Conservation (phyloP, 2,329 filamentous ascomycete species). For the Ascomycota sp. region DNA sequence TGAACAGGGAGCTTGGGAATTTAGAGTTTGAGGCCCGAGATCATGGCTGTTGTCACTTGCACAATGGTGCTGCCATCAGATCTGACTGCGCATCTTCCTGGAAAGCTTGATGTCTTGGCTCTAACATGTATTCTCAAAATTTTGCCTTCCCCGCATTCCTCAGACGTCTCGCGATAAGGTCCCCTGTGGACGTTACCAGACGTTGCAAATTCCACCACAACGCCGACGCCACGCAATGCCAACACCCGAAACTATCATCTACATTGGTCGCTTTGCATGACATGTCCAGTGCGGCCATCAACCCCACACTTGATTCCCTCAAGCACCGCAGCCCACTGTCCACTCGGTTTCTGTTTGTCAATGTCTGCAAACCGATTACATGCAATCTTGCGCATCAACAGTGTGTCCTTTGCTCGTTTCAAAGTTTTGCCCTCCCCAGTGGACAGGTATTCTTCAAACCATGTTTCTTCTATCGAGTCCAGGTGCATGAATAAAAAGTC, state of each 20-base stretch:
- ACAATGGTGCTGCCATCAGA: too few relatives aligned
- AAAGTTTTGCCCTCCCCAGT: constrained; percentile 43
- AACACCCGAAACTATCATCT: background rate
- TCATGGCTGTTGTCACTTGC: too few relatives aligned
- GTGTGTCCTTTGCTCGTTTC: constrained; percentile 48
- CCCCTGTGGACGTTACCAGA: too few relatives aligned
- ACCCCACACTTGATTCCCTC: constrained; percentile 29
- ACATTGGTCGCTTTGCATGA: background rate
- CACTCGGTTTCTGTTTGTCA: constrained; percentile 20
- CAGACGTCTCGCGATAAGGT: too few relatives aligned
- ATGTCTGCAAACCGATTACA: constrained; percentile 36
- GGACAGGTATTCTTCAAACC: constrained; percentile 51
- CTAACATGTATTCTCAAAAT: too few relatives aligned
- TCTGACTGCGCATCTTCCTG: too few relatives aligned
- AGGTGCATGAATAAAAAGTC: constrained; percentile 58
- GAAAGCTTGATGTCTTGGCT: too few relatives aligned
- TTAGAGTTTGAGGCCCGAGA: too few relatives aligned
- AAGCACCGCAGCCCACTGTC: constrained; percentile 27
- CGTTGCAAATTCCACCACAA: background rate
- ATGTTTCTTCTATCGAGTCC: constrained; percentile 47
- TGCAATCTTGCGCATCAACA: constrained; percentile 53
- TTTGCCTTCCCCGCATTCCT: too few relatives aligned
- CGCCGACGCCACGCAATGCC: constrained; percentile 2
- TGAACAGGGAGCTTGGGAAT: too few relatives aligned
- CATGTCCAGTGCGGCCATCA: constrained; percentile 11